Evolutionary conservation across 305 asterid genomes (phyloP).

Genomic region (Nicotiana rustica): DNA sequence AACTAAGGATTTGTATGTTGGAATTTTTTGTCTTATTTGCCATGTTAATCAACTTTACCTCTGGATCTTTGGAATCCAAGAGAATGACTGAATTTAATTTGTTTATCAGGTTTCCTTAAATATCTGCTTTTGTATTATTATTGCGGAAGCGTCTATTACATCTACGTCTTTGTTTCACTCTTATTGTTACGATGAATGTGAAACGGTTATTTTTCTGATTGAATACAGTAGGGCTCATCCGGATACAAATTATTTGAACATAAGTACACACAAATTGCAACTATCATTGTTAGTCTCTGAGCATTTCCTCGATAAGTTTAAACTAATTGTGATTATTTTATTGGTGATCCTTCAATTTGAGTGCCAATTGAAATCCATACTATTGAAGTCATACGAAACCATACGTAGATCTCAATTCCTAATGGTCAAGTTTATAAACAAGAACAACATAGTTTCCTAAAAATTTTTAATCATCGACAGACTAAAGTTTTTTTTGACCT

Average conservation of each 20-base stretch:
- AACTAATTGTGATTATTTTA: constrained; percentile 9
- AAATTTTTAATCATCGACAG: background rate
- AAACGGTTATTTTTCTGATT: background rate
- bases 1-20: constrained; percentile 19
- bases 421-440: background rate
- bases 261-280: background rate
- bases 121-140: background rate
- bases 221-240: background rate
- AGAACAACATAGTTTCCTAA: background rate
- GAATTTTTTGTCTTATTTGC: background rate
- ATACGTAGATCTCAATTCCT: background rate
- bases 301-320: background rate
- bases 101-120: constrained; percentile 1
- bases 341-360: background rate
- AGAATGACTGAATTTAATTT: background rate
- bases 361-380: background rate
- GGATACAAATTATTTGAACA: background rate
- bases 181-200: background rate
- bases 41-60: background rate
- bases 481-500: background rate
- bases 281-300: constrained; percentile 10
- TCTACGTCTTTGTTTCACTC: background rate
- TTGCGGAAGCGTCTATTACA: background rate
- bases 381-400: background rate
- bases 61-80: background rate